A percentile compares a stretch with the other conserved stretches of the same genome.
Conservation (phyloP, 2,329 filamentous ascomycete species). For the Sclerotinia borealis region DNA sequence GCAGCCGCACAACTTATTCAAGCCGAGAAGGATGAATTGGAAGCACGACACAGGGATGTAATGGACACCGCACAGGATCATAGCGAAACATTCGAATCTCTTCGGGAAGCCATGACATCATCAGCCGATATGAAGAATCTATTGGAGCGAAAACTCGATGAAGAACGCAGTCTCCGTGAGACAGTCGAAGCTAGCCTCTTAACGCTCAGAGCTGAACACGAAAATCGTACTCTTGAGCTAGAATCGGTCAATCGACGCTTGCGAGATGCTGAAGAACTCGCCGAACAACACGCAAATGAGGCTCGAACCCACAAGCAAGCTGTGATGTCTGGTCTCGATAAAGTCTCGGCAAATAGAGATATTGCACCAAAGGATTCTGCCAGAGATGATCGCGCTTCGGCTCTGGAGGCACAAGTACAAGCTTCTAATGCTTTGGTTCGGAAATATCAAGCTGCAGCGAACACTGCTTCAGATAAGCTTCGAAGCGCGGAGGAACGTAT, state of each 20-base stretch:
- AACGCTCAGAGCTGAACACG: slow-evolving; percentile 75
- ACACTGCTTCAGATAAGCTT: slow-evolving; percentile 79
- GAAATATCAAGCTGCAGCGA: slow-evolving; percentile 84
- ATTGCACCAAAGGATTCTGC: slow-evolving; percentile 41
- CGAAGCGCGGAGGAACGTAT: slow-evolving; percentile 93
- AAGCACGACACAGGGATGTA: slow-evolving; percentile 60
- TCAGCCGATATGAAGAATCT: slow-evolving; percentile 71
- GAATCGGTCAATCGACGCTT: slow-evolving; percentile 68
- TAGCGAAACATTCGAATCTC: slow-evolving; percentile 62
- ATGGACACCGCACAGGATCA: slow-evolving; percentile 64
- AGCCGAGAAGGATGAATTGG: slow-evolving; percentile 79
- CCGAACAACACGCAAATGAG: slow-evolving; percentile 81
- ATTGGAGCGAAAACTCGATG: slow-evolving; percentile 74
- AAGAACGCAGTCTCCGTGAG: slow-evolving; percentile 73
- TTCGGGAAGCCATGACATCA: slow-evolving; percentile 71
- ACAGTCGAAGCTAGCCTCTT: slow-evolving; percentile 69
- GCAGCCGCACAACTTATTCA: slow-evolving; percentile 68
- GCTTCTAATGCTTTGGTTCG: slow-evolving; percentile 73
- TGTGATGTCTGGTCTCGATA: slow-evolving; percentile 76
- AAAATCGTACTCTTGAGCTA: slow-evolving; percentile 71
- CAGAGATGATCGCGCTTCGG: slow-evolving; percentile 60
- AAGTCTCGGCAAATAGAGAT: slow-evolving; percentile 51
- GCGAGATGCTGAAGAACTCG: slow-evolving; percentile 79
- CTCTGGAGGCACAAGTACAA: slow-evolving; percentile 74
- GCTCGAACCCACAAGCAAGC: slow-evolving; percentile 78